Base-by-base conservation (phyloP, 192 early-diverging fungal genomes). In the Backusella tuberculispora region DNA sequence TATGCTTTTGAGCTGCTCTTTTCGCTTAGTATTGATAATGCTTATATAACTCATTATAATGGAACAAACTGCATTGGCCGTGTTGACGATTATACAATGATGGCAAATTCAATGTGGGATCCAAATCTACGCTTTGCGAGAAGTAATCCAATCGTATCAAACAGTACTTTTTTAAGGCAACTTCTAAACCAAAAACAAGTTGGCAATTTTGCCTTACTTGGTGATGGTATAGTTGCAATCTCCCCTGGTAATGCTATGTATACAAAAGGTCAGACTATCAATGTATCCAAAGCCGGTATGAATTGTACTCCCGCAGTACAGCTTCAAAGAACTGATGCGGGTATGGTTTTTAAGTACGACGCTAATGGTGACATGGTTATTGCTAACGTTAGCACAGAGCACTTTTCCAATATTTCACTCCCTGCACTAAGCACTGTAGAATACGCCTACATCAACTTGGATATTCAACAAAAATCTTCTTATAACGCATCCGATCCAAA, bases 21-120 rank as follows among this genome's bases (percentile, higher is more conserved):
- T 53, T 53, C 50, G n/a, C 50, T 53, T 53, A 53, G 50, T 3
- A 53, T 53, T 21, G 50, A 53, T 53, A 53, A 53, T 24, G 50
- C 50, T 2, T 53, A 53, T 9, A 53, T 53, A 17, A 53, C 50
- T 0, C 19, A 53, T 53, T 53, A 53, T 17, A 53, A 53, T n/a
- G 50, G 50, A 8, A 53, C 50, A 8, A 53, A 53, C 50, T 53
- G 50, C 10, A 53, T 53, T 10, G 50, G 50, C 6, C 50, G 8
- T 53, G 8, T 53, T 8, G 8, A 17, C 3, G 19, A 53, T 53
- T 53, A 53, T 53, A 24, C 19, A 53, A 53, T 53, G 50, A 53
- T 53, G n/a, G 19, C 19, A 2, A 7, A 21, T 12, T 24, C 19
- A 17, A 53, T 53, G 50, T 53, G 19, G 19, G 50, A 53, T 24